phyloP scores from a whole-genome alignment of 2,329 filamentous ascomycete species.

The Fusarium sp. region DNA sequence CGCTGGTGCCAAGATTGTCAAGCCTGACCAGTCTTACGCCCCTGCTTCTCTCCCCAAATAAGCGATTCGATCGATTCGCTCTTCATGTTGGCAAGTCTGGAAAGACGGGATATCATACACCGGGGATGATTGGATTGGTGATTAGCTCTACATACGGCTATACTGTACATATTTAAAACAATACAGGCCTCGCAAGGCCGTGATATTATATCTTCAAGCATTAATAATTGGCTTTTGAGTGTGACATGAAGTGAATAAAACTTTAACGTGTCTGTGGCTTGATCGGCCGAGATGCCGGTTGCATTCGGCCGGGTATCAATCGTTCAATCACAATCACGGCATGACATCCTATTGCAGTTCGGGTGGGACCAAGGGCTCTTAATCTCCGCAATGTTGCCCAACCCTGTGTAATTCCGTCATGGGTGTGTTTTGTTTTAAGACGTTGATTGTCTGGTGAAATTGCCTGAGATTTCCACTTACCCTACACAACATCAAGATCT shows the following conservation, averaged over 20 bases:
- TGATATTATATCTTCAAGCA: not conserved
- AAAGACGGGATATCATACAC: not conserved
- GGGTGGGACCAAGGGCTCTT: not conserved
- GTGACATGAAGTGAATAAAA: not conserved
- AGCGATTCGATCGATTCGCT: not conserved
- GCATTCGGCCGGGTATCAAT: not conserved
- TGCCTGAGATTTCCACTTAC: too few species aligned
- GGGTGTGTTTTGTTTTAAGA: too few species aligned
- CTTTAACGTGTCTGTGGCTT: not conserved
- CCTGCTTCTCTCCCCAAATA: constrained; percentile 48
- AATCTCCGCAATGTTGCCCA: too few species aligned
- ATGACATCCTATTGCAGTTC: not conserved
- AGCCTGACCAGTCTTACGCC: constrained; percentile 62
- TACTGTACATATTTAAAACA: constrained; percentile 14
- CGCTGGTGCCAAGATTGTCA: constrained; percentile 58
- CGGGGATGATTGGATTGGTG: constrained; percentile 8
- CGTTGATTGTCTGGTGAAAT: too few species aligned
- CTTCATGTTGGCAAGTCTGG: not conserved
- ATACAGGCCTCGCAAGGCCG: not conserved
- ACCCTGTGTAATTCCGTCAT: too few species aligned
- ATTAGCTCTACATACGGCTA: constrained; percentile 6
- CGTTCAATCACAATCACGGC: not conserved
- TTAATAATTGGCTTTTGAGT: not conserved
- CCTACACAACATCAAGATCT: too few species aligned
- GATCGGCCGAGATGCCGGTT: not conserved